Conservation (phyloP, 2,329 filamentous ascomycete genomes). For the Blastomyces emzantsi region DNA sequence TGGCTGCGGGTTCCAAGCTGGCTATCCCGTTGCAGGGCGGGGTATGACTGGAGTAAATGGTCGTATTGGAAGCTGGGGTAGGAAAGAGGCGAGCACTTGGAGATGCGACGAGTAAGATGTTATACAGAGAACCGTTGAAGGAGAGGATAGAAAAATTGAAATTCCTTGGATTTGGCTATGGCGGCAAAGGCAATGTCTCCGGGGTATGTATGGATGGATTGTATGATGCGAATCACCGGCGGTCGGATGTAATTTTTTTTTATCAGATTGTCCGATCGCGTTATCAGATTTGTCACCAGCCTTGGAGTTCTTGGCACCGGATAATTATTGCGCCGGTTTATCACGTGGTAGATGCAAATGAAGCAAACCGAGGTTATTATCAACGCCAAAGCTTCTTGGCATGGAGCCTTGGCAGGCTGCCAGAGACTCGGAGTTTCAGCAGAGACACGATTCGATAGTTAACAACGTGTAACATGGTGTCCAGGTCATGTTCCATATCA, state of each 20-base stretch:
- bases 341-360: too few species aligned
- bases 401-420: too few species aligned
- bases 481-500: neutral
- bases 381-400: too few species aligned
- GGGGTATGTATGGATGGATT: neutral
- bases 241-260: neutral
- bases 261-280: slow-evolving; percentile 4
- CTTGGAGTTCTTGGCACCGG: neutral
- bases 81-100: neutral
- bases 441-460: too few species aligned
- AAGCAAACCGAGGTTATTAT: too few species aligned
- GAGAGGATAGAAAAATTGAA: neutral
- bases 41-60: neutral
- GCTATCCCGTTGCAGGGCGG: neutral
- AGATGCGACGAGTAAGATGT: neutral
- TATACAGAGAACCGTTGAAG: neutral
- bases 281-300: slow-evolving; percentile 7
- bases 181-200: neutral
- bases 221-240: neutral
- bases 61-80: neutral
- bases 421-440: too few species aligned
- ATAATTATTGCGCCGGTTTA: too few species aligned
- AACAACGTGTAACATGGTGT: too few species aligned
- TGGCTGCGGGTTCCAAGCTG: slow-evolving; percentile 31
- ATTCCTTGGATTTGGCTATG: neutral